Evolutionary conservation across 768 basidiomycete genomes (phyloP).

Genomic region (Xanthoconium purpureum): DNA sequence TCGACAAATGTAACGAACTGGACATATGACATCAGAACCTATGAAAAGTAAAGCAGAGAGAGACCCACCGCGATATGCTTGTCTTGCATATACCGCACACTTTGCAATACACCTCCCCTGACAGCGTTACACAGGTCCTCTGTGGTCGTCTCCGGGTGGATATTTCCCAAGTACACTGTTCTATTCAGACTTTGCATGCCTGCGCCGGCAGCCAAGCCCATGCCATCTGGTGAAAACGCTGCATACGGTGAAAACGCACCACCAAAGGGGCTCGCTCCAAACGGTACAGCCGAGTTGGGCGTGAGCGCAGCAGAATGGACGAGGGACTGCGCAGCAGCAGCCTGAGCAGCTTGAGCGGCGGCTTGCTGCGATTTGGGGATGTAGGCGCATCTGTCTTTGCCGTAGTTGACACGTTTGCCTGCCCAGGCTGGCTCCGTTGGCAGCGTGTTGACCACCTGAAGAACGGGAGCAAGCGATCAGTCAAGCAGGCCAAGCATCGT

Average conservation of each 20-base stretch:
- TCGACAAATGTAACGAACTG: slow-evolving; percentile 97
- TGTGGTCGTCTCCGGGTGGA: slow-evolving; percentile 91
- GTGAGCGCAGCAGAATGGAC: slow-evolving; percentile 48
- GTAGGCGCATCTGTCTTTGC: slow-evolving; percentile 98
- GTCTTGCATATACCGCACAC: slow-evolving; percentile 92
- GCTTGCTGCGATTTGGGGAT: slow-evolving; percentile 94
- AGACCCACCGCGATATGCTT: slow-evolving; percentile 90
- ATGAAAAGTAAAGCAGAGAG: neutral
- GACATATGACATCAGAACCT: neutral
- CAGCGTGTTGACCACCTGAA: slow-evolving; percentile 87
- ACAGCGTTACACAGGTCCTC: slow-evolving; percentile 97
- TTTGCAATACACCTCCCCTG: slow-evolving; percentile 94
- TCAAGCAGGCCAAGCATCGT: neutral
- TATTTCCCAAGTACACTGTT: slow-evolving; percentile 94
- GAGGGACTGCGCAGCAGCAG: slow-evolving; percentile 75
- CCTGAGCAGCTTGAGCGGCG: slow-evolving; percentile 82
- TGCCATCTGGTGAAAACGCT: slow-evolving; percentile 46
- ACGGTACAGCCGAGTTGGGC: slow-evolving; percentile 29
- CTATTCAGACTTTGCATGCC: slow-evolving; percentile 69
- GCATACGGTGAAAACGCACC: slow-evolving; percentile 47
- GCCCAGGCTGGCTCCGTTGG: slow-evolving; percentile 92
- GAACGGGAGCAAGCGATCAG: neutral
- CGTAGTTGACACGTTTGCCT: slow-evolving; percentile 95
- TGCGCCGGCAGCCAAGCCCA: slow-evolving; percentile 28
- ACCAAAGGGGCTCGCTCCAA: slow-evolving; percentile 31